phyloP scores from a whole-genome alignment of 495 filamentous ascomycete species.

The Extremus antarcticus region DNA sequence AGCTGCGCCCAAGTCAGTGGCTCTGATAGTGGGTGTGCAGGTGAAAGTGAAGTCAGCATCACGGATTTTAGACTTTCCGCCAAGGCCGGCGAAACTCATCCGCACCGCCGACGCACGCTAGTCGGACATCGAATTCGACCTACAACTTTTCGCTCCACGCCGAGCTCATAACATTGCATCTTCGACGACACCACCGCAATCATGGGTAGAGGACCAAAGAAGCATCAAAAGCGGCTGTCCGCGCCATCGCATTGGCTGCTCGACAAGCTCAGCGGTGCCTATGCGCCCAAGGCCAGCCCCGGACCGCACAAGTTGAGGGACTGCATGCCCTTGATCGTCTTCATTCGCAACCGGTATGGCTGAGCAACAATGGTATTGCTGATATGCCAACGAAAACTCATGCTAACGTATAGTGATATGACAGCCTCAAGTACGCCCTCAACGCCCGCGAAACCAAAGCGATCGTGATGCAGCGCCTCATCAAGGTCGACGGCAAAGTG shows the following conservation, averaged over 20 bases:
- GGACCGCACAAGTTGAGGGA: conserved; percentile 99
- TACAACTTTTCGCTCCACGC: background rate
- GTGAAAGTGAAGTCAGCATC: too few species aligned
- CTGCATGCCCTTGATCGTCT: conserved; percentile 97
- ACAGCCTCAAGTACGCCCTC: conserved; percentile 95
- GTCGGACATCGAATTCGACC: background rate
- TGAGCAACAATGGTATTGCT: conserved; percentile 5
- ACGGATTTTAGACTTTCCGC: too few species aligned
- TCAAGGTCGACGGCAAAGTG: conserved; percentile 99
- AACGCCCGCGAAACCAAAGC: conserved; percentile 95
- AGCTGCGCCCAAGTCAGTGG: too few species aligned
- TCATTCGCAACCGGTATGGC: conserved; percentile 80
- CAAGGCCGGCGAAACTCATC: background rate
- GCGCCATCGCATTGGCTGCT: conserved; percentile 98
- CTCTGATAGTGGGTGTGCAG: too few species aligned
- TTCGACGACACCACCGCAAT: conserved; percentile 24
- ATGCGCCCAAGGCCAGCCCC: conserved; percentile 88
- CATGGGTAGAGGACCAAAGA: conserved; percentile 73
- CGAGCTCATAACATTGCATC: background rate
- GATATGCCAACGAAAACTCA: background rate
- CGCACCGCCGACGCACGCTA: background rate
- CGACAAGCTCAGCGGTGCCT: conserved; percentile 96
- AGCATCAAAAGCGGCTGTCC: conserved; percentile 99
- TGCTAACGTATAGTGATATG: conserved; percentile 3
- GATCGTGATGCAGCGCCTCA: conserved; percentile 97